Percentiles rank a stretch among this genome's conserved stretches.
phyloP scores from a whole-genome alignment of 2,329 filamentous ascomycete genomes.

The Botryosphaeria dothidea region DNA sequence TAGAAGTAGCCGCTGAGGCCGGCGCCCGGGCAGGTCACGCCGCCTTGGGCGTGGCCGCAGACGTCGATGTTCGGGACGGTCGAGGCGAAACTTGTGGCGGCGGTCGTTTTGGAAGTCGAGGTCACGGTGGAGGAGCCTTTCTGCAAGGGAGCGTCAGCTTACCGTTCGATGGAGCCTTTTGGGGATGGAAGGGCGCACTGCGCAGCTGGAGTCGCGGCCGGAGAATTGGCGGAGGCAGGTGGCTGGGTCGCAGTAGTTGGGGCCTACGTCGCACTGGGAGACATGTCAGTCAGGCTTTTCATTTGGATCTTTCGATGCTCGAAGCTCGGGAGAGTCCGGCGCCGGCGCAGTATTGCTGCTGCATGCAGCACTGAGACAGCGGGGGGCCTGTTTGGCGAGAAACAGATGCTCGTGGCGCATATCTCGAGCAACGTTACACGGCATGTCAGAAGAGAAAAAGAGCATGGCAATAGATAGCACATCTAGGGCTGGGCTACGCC shows the following conservation, averaged over 20 bases:
- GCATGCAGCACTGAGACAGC: not conserved
- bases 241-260: slow-evolving; percentile 37
- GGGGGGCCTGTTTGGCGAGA: not conserved
- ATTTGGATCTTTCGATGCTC: not conserved
- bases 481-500: not conserved
- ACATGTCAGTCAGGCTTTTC: not conserved
- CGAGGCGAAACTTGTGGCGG: slow-evolving; percentile 18
- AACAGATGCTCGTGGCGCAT: not conserved
- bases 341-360: not conserved
- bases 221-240: slow-evolving; percentile 37
- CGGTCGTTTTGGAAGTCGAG: slow-evolving; percentile 21
- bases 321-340: too few species aligned
- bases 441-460: not conserved
- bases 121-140: slow-evolving; percentile 24
- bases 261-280: slow-evolving; percentile 34
- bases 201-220: slow-evolving; percentile 32
- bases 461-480: not conserved
- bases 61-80: slow-evolving; percentile 40
- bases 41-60: slow-evolving; percentile 42
- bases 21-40: slow-evolving; percentile 40
- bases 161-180: too few species aligned
- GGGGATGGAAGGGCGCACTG: slow-evolving; percentile 16
- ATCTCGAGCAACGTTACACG: not conserved
- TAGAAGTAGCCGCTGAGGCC: slow-evolving; percentile 43
- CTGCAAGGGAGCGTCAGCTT: not conserved